phyloP scores from a whole-genome alignment of 148 eudicot genomes.

The Polygonum maritimum region DNA sequence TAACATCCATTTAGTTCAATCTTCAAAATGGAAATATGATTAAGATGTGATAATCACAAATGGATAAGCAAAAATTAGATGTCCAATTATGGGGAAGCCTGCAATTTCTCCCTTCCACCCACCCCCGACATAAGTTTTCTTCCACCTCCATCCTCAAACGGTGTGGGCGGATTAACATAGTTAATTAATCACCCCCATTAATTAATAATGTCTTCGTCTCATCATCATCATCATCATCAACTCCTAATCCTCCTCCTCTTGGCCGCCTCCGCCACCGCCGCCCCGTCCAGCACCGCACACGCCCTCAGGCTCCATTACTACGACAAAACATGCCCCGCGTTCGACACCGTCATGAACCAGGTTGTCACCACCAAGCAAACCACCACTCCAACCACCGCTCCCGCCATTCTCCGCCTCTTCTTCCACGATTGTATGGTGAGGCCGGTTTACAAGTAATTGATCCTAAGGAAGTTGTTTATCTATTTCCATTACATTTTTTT shows the following conservation, averaged over 20 bases:
- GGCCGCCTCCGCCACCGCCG: not conserved
- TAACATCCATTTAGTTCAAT: too few species aligned
- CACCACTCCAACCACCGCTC: slow-evolving; percentile 39
- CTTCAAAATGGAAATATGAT: too few species aligned
- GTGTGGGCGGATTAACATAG: not conserved
- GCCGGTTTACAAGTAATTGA: not conserved
- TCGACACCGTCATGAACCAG: slow-evolving; percentile 21
- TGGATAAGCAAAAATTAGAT: not conserved
- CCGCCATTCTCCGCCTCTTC: slow-evolving; percentile 37
- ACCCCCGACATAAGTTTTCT: slow-evolving; percentile 3
- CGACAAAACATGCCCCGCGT: slow-evolving; percentile 38
- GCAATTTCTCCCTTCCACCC: slow-evolving; percentile 28
- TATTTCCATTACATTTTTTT: too few species aligned
- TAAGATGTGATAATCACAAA: too few species aligned
- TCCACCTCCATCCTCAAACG: not conserved
- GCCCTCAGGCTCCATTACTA: slow-evolving; percentile 28
- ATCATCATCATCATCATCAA: not conserved
- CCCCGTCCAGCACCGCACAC: not conserved
- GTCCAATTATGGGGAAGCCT: slow-evolving; percentile 10
- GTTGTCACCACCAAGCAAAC: slow-evolving; percentile 32
- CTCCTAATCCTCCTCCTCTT: slow-evolving; percentile 9
- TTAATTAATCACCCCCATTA: not conserved
- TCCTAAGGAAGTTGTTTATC: too few species aligned
- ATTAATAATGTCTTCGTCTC: slow-evolving; percentile 17
- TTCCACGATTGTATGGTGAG: slow-evolving; percentile 59